phyloP scores from a whole-genome alignment of 441 rosid species.

The Pelargonium cotyledonis region DNA sequence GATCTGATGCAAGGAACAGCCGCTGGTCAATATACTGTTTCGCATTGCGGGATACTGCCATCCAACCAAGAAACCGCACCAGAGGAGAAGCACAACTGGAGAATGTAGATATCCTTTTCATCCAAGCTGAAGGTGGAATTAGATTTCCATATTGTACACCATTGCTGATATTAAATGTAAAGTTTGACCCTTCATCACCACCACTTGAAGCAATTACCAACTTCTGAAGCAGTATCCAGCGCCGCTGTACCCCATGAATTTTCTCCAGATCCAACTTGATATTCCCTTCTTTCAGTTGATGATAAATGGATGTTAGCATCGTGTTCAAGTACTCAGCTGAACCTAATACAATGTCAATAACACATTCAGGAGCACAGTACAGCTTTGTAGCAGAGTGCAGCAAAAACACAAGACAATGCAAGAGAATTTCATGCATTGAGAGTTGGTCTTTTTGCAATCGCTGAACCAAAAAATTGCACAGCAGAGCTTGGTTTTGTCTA shows the following conservation, averaged over 20 bases:
- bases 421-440: constrained; percentile 67
- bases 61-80: constrained; percentile 87
- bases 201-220: constrained; percentile 72
- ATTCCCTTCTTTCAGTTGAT: constrained; percentile 45
- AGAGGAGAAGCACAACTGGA: constrained; percentile 54
- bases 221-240: constrained; percentile 66
- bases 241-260: constrained; percentile 44
- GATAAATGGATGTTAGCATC: constrained; percentile 44
- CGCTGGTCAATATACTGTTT: constrained; percentile 49
- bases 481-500: constrained; percentile 66
- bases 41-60: constrained; percentile 73
- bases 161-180: constrained; percentile 31
- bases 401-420: constrained; percentile 68
- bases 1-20: constrained; percentile 60
- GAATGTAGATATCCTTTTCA: constrained; percentile 53
- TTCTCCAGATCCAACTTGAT: constrained; percentile 41
- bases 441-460: constrained; percentile 54
- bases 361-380: constrained; percentile 52
- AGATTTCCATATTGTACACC: constrained; percentile 47
- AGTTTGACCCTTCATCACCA: constrained; percentile 42
- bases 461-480: constrained; percentile 58
- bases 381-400: constrained; percentile 64
- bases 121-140: constrained; percentile 67
- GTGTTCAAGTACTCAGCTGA: constrained; percentile 59
- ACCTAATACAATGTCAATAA: constrained; percentile 51